These are phyloP conservation scores for Pythium sp. DNA, from an alignment of 352 stramenopile genomes.

Conservation along the genomic window DNA sequence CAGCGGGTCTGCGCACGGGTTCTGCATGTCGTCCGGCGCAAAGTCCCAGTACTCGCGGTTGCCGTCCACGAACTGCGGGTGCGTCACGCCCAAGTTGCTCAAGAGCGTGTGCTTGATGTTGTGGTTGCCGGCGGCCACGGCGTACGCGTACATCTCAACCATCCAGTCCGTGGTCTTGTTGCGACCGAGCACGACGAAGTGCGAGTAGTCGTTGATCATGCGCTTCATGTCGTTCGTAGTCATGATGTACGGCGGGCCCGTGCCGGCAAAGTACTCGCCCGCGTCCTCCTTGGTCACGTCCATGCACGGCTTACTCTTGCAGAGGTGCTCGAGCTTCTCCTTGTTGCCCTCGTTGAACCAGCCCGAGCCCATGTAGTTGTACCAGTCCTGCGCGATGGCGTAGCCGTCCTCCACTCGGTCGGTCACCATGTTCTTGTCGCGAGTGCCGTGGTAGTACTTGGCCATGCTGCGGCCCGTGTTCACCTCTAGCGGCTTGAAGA, in stretches of 20 bases:
- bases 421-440: constrained; percentile 28
- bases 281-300: constrained; percentile 33
- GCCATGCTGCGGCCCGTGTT: constrained; percentile 40
- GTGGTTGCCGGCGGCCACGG: constrained; percentile 43
- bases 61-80: constrained; percentile 27
- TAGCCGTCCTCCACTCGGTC: constrained; percentile 40
- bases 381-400: constrained; percentile 50
- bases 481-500: constrained; percentile 21
- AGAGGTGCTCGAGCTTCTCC: constrained; percentile 35
- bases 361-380: constrained; percentile 34
- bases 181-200: constrained; percentile 40
- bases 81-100: constrained; percentile 40
- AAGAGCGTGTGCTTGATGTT: constrained; percentile 56
- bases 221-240: constrained; percentile 39
- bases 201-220: constrained; percentile 54
- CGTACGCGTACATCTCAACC: constrained; percentile 60
- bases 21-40: constrained; percentile 25
- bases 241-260: constrained; percentile 59
- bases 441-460: constrained; percentile 38
- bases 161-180: constrained; percentile 41
- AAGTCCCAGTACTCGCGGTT: constrained; percentile 49
- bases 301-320: constrained; percentile 28
- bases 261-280: constrained; percentile 42
- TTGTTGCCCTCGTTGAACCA: constrained; percentile 30
- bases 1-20: constrained; percentile 34